Evolutionary conservation across 1,139 yeast species (phyloP), one percentile per base, ranked within the genome.

Genomic region (Cylindricascospora bacillispora): DNA sequence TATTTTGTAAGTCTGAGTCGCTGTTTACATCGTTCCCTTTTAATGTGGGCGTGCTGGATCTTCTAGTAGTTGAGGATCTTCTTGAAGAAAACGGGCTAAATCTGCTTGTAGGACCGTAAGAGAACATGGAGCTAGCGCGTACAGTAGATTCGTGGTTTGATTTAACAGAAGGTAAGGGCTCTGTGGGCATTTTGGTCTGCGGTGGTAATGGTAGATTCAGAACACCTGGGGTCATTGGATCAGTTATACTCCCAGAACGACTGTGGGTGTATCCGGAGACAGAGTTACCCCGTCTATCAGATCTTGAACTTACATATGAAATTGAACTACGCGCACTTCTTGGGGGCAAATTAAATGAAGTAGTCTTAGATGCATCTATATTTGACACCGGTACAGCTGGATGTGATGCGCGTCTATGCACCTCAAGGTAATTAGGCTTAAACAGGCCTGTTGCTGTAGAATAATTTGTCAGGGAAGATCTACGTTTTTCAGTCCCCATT

Each of bases 171-270:
- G 49, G 49, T 19, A 42, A 28, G 4, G 49, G 43, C 13, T 40
- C 44, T 5, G 26, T 35, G 7, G 49, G 49, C 3, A 36, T 40
- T 25, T 28, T 34, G 28, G 34, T 23, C 37, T 62, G 71, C 0
- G 75, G 68, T 2, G 81, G 80, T 4, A 73, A 53, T 21, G 62
- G 31, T 15, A 44, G 31, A 29, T 41, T 44, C 21, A 47, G 22
- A n/a, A 39, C 32, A 6, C 65, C 31, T 37, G 39, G 23, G 35
- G 35, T 23, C 28, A 49, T 22, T 27, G 36, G 24, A 27, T 40
- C 32, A 13, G 26, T 19, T n/a, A 27, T 25, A 21, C 40, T 35
- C 5, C 33, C 33, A 15, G 26, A 30, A 9, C 36, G 33, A 15
- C 36, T 30, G 9, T 37, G 32, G 16, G 30, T 31, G n/a, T n/a